phyloP scores from a whole-genome alignment of 768 basidiomycete genomes.

The Naganishia randhawae region DNA sequence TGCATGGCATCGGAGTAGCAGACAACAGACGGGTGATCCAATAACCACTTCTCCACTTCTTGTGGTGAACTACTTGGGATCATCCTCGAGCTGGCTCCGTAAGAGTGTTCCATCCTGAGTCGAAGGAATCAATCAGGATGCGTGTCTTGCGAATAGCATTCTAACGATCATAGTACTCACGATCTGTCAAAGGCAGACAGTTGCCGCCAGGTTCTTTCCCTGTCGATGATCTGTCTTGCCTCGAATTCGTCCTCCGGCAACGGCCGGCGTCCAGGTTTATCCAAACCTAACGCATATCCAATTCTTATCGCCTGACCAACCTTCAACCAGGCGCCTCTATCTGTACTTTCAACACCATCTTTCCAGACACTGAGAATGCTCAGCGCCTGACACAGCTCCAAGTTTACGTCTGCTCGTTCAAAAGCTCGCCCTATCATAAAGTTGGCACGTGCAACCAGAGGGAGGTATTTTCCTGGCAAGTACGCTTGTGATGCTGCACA shows the following conservation, averaged over 20 bases:
- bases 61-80: slow-evolving; percentile 15
- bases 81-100: slow-evolving; percentile 27
- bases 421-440: slow-evolving; percentile 33
- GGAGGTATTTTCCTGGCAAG: slow-evolving; percentile 24
- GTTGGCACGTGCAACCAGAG: slow-evolving; percentile 28
- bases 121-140: neutral
- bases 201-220: slow-evolving; percentile 32
- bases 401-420: slow-evolving; percentile 30
- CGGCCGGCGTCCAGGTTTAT: slow-evolving; percentile 19
- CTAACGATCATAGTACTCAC: slow-evolving; percentile 17
- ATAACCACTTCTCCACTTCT: slow-evolving; percentile 10
- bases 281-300: slow-evolving; percentile 29
- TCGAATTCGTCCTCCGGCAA: slow-evolving; percentile 28
- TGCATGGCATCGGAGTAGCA: slow-evolving; percentile 34
- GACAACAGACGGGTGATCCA: slow-evolving; percentile 25
- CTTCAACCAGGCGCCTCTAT: slow-evolving; percentile 9
- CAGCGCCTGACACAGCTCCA: slow-evolving; percentile 33
- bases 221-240: slow-evolving; percentile 34
- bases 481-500: slow-evolving; percentile 27
- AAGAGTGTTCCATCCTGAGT: slow-evolving; percentile 15
- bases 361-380: slow-evolving; percentile 36
- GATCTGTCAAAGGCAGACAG: slow-evolving; percentile 32
- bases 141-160: neutral
- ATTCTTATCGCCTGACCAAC: slow-evolving; percentile 23
- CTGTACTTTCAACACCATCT: slow-evolving; percentile 29